Percentiles rank a stretch among this genome's conserved stretches.
These are phyloP conservation scores for Chlorophyllum brunneum DNA, from an alignment of 768 basidiomycete genomes.

Conservation along the genomic window DNA sequence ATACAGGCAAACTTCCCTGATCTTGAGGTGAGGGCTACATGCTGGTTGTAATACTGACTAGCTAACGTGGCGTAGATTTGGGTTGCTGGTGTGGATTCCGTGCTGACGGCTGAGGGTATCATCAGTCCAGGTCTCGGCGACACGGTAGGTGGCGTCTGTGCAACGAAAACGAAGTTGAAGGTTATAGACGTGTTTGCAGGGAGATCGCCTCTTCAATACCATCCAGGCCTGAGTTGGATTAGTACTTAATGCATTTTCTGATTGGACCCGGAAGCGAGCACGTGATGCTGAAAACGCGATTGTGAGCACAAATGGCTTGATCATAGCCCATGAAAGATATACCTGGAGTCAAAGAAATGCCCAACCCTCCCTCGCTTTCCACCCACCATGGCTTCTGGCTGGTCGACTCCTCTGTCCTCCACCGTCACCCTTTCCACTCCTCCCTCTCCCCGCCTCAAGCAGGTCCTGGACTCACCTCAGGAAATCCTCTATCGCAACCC, in stretches of 20 bases:
- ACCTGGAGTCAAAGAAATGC: conserved; percentile 18
- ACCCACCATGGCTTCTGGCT: conserved; percentile 25
- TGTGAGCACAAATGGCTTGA: conserved; percentile 36
- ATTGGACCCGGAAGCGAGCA: too few relatives aligned
- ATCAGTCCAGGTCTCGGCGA: conserved; percentile 92
- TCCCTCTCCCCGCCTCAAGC: conserved; percentile 28
- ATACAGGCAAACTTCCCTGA: conserved; percentile 69
- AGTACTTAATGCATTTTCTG: neutral
- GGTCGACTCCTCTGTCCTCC: conserved; percentile 37
- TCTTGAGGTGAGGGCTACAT: conserved; percentile 56
- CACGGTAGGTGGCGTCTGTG: conserved; percentile 52
- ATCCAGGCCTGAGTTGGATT: conserved; percentile 30
- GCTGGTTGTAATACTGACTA: conserved; percentile 10
- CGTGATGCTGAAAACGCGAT: conserved; percentile 37
- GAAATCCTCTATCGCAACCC: conserved; percentile 37
- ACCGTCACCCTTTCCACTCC: conserved; percentile 36
- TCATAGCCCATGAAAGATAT: conserved; percentile 15
- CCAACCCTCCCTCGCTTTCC: conserved; percentile 11
- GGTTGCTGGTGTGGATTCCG: conserved; percentile 77
- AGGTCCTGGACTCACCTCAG: conserved; percentile 19
- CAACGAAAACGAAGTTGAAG: neutral
- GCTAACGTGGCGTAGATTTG: conserved; percentile 57
- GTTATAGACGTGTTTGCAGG: conserved; percentile 40
- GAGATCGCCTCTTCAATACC: conserved; percentile 84
- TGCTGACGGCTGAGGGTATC: conserved; percentile 69